phyloP scores from a whole-genome alignment of 306 rosid genomes.

The Malus fusca region DNA sequence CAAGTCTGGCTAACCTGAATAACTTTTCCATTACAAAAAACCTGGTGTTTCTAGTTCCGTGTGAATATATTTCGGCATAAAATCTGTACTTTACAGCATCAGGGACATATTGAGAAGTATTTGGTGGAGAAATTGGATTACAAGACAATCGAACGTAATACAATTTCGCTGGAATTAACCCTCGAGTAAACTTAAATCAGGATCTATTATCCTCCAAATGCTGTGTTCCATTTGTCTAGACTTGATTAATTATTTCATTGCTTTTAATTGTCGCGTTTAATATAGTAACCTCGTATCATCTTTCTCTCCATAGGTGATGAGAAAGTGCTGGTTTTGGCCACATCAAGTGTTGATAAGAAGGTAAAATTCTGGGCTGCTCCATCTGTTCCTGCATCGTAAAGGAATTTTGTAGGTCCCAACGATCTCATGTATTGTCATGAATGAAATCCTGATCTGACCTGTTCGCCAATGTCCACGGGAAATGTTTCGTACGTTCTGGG shows the following conservation, averaged over 20 bases:
- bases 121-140: background rate
- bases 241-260: background rate
- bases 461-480: background rate
- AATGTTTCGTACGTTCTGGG: background rate
- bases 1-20: background rate
- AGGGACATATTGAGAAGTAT: background rate
- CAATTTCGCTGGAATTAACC: background rate
- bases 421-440: slow-evolving; percentile 8
- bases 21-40: background rate
- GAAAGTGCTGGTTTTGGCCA: slow-evolving; percentile 11
- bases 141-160: background rate
- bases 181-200: no score
- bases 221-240: background rate
- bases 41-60: background rate
- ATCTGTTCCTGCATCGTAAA: slow-evolving; percentile 30
- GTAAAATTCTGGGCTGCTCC: slow-evolving; percentile 96
- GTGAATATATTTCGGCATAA: background rate
- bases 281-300: no score
- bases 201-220: no score
- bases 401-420: background rate
- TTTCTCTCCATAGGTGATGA: slow-evolving; percentile 45
- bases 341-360: slow-evolving; percentile 28
- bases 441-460: background rate
- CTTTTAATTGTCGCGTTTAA: background rate
- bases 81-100: background rate